phyloP scores from a whole-genome alignment of 2,329 filamentous ascomycete species.

The Colletotrichum zoysiae region DNA sequence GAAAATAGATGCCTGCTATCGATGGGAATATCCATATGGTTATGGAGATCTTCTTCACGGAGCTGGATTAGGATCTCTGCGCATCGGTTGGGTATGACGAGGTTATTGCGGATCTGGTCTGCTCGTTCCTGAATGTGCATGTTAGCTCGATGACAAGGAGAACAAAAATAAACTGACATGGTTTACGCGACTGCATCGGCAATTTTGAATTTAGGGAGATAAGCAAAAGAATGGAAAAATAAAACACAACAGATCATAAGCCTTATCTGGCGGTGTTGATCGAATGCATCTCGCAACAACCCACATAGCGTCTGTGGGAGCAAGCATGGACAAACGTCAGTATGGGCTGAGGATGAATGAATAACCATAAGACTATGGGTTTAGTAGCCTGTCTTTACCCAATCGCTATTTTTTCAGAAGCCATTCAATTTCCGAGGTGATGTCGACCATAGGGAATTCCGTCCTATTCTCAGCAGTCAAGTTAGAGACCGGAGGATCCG shows the following conservation, averaged over 20 bases:
- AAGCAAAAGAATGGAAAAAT: no score
- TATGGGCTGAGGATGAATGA: not conserved
- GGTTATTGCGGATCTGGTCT: not conserved
- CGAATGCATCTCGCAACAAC: no score
- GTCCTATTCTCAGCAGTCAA: constrained; percentile 35
- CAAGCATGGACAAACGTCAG: not conserved
- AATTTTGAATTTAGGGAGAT: no score
- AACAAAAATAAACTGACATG: no score
- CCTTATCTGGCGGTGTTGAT: no score
- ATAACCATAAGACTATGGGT: not conserved
- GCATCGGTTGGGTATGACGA: not conserved
- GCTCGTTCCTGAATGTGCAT: not conserved
- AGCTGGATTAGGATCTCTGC: not conserved
- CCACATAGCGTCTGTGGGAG: no score
- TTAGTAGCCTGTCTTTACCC: not conserved
- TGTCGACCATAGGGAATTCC: constrained; percentile 36
- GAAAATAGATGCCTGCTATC: not conserved
- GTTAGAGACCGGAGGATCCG: constrained; percentile 17
- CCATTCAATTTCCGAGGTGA: constrained; percentile 24
- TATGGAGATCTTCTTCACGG: not conserved
- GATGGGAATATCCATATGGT: not conserved
- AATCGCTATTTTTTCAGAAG: constrained; percentile 5
- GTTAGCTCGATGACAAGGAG: not conserved
- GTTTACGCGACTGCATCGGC: no score
- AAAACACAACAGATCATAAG: no score